Conservation (phyloP, 108 stramenopile species). For the Cylindrotheca closterium region DNA sequence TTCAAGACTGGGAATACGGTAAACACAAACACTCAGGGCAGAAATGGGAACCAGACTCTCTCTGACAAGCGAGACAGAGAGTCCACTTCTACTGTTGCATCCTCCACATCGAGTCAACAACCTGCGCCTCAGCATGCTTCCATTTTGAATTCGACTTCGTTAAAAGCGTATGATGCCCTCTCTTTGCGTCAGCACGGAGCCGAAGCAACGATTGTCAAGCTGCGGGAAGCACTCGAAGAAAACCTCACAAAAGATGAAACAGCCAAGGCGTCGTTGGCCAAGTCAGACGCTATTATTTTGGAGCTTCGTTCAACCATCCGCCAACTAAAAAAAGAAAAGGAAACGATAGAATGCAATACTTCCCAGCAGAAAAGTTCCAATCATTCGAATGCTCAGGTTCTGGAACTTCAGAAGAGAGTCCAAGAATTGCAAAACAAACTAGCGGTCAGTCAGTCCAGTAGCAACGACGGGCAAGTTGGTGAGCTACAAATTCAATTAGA, state of each 20-base stretch:
- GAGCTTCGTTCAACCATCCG: conserved; percentile 40
- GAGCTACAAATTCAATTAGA: conserved; percentile 61
- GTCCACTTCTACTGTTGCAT: background rate
- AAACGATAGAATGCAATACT: conserved; percentile 16
- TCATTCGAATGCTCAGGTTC: conserved; percentile 3
- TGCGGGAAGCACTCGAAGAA: conserved; percentile 41
- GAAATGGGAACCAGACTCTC: no score
- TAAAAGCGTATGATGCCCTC: conserved; percentile 19
- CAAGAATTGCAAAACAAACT: conserved; percentile 15
- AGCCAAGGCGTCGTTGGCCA: conserved; percentile 42
- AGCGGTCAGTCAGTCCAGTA: background rate
- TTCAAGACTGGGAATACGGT: no score
- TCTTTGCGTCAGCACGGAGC: conserved; percentile 16
- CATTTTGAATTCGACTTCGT: background rate
- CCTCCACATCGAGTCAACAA: background rate
- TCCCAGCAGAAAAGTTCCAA: background rate
- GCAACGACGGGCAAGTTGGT: conserved; percentile 31
- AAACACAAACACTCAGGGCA: no score
- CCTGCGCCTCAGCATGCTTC: conserved; percentile 2
- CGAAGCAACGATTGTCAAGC: conserved; percentile 33
- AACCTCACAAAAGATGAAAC: conserved; percentile 21
- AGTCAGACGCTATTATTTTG: conserved; percentile 52
- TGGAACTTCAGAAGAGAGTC: conserved; percentile 7
- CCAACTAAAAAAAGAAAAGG: conserved; percentile 45
- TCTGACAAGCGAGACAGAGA: conserved; percentile 24